Evolutionary conservation across 2,329 filamentous ascomycete genomes (phyloP).

Genomic region (Cryphonectria japonica): DNA sequence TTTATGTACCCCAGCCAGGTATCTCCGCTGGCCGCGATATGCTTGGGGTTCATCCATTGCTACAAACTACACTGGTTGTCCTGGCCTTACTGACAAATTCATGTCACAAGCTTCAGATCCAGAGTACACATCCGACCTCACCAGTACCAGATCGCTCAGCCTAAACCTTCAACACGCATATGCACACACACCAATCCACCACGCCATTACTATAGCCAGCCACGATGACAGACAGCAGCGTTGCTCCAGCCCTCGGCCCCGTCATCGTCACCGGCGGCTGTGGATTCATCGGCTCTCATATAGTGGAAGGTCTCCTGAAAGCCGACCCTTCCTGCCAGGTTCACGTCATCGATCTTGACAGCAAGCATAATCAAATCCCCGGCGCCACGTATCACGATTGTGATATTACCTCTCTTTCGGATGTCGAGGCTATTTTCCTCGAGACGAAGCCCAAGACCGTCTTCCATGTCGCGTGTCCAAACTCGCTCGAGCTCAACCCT

Average conservation of each 20-base stretch:
- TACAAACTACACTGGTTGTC: no score
- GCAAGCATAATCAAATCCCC: slow-evolving; percentile 21
- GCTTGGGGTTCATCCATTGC: no score
- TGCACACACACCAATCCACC: no score
- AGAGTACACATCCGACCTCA: no score
- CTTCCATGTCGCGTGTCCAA: slow-evolving; percentile 31
- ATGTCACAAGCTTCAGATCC: no score
- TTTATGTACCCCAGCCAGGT: no score
- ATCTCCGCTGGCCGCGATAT: no score
- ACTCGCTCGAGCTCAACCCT: slow-evolving; percentile 24
- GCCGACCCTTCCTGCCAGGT: slow-evolving; percentile 19
- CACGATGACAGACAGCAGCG: background rate
- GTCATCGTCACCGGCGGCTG: slow-evolving; percentile 31
- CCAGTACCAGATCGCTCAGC: no score
- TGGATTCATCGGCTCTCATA: slow-evolving; percentile 32
- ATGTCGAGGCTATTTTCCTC: slow-evolving; percentile 16
- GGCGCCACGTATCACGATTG: slow-evolving; percentile 28
- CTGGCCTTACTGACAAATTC: no score
- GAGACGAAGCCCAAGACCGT: slow-evolving; percentile 28
- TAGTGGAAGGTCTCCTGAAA: slow-evolving; percentile 27
- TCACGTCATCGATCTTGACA: slow-evolving; percentile 28
- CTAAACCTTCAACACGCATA: no score
- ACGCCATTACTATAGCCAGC: no score
- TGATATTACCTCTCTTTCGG: slow-evolving; percentile 24
- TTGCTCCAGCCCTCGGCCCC: slow-evolving; percentile 21